These are phyloP conservation scores for Neospermospora avenae DNA, from an alignment of 2,329 filamentous ascomycete genomes.

Conservation along the genomic window DNA sequence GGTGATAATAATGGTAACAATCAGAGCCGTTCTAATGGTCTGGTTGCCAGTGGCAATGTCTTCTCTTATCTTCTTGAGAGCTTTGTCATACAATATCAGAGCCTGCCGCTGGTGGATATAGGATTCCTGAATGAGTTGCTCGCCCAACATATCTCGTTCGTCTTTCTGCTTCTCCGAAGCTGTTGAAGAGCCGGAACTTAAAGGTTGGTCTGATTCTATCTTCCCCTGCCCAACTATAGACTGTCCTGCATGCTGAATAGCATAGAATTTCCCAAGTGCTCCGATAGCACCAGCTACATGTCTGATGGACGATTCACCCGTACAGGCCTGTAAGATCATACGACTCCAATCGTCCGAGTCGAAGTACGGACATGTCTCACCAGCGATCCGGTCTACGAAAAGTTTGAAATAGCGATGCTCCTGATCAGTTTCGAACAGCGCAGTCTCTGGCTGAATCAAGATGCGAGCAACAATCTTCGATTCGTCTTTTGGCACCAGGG, in stretches of 20 bases:
- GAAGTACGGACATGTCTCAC: constrained; percentile 22
- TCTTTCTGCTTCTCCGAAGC: neutral
- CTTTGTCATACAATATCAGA: constrained; percentile 22
- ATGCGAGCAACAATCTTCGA: neutral
- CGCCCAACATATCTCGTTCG: neutral
- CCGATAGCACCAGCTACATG: constrained; percentile 25
- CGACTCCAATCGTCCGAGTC: constrained; percentile 18
- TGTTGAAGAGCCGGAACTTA: neutral
- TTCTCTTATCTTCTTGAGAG: constrained; percentile 19
- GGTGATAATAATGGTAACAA: constrained; percentile 22
- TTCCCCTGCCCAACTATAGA: constrained; percentile 4
- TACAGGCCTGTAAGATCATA: constrained; percentile 24
- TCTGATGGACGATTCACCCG: constrained; percentile 16
- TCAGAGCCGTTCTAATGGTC: constrained; percentile 18
- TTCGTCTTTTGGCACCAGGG: constrained; percentile 16
- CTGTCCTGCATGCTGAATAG: constrained; percentile 15
- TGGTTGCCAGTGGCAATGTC: constrained; percentile 15
- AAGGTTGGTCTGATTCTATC: neutral
- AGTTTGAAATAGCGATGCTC: constrained; percentile 23
- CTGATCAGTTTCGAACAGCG: constrained; percentile 18
- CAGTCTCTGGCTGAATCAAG: constrained; percentile 2
- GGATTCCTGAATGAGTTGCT: constrained; percentile 3
- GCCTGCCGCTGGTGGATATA: constrained; percentile 19
- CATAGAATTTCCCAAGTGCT: constrained; percentile 22
- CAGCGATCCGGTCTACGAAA: constrained; percentile 18